Conservation (phyloP, 768 basidiomycete genomes). For the Amanita inopinata region DNA sequence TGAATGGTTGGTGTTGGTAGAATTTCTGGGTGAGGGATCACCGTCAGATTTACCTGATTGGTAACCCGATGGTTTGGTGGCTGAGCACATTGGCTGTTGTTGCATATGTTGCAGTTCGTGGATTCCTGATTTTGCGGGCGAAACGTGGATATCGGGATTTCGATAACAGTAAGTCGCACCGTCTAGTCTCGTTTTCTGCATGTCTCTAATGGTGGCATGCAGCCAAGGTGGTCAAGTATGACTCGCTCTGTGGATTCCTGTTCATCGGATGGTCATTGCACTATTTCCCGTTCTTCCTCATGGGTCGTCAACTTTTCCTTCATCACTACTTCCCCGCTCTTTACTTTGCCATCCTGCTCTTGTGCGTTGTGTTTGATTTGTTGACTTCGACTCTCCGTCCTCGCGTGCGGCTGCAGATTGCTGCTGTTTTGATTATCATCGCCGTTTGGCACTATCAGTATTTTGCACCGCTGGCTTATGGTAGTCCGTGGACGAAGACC, state of each 20-base stretch:
- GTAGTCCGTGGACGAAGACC: constrained; percentile 73
- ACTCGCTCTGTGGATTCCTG: constrained; percentile 82
- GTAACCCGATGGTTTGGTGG: constrained; percentile 95
- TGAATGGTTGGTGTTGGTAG: constrained; percentile 28
- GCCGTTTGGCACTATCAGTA: constrained; percentile 71
- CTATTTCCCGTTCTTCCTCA: constrained; percentile 95
- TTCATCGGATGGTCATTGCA: constrained; percentile 88
- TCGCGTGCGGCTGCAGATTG: constrained; percentile 70
- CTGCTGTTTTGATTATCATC: constrained; percentile 59
- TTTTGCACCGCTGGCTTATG: constrained; percentile 80
- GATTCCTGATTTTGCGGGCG: constrained; percentile 74
- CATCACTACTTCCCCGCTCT: constrained; percentile 98
- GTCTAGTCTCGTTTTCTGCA: background rate
- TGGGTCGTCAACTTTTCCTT: constrained; percentile 93
- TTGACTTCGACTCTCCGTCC: constrained; percentile 72
- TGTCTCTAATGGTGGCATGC: background rate
- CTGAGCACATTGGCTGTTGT: constrained; percentile 63
- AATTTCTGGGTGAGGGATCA: constrained; percentile 99
- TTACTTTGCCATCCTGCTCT: constrained; percentile 83
- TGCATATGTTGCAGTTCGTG: constrained; percentile 60
- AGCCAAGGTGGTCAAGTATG: constrained; percentile 92
- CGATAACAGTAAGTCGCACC: constrained; percentile 62
- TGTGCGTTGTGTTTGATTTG: constrained; percentile 75
- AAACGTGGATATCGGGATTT: constrained; percentile 91
- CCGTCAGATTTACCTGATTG: constrained; percentile 89